phyloP scores from a whole-genome alignment of 352 stramenopile genomes.

The Lagenidium giganteum region DNA sequence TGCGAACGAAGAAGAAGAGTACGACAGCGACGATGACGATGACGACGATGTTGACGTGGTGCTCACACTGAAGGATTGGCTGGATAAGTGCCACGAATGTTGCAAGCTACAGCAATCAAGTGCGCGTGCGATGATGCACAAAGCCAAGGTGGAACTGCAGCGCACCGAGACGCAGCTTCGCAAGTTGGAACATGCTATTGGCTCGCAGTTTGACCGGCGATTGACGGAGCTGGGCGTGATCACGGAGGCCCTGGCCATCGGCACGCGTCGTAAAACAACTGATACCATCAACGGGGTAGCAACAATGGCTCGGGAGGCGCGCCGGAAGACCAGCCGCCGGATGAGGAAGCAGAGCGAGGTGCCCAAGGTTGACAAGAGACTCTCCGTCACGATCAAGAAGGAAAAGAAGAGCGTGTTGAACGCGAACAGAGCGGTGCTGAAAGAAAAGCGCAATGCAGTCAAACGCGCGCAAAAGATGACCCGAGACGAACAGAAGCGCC shows the following conservation, averaged over 20 bases:
- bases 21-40: slow-evolving; percentile 13
- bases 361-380: slow-evolving; percentile 10
- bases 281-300: slow-evolving; percentile 7
- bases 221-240: slow-evolving; percentile 35
- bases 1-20: slow-evolving; percentile 15
- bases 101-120: slow-evolving; percentile 34
- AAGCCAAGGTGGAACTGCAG: slow-evolving; percentile 37
- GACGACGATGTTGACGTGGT: slow-evolving; percentile 23
- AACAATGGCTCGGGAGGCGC: slow-evolving; percentile 1
- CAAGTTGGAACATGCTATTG: slow-evolving; percentile 51
- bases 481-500: slow-evolving; percentile 22
- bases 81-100: slow-evolving; percentile 50
- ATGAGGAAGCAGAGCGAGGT: background rate
- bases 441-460: slow-evolving; percentile 33
- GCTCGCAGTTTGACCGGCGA: slow-evolving; percentile 46
- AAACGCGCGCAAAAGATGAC: slow-evolving; percentile 30
- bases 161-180: slow-evolving; percentile 53
- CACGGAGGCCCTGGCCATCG: slow-evolving; percentile 19
- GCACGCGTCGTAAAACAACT: slow-evolving; percentile 2
- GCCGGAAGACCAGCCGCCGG: background rate
- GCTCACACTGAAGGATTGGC: slow-evolving; percentile 50
- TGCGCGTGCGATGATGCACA: slow-evolving; percentile 25
- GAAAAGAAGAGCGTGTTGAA: slow-evolving; percentile 41
- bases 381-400: slow-evolving; percentile 47
- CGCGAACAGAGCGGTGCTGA: slow-evolving; percentile 33